Conservation (phyloP, 2,329 filamentous ascomycete genomes). For the Trichoderma brevicompactum region DNA sequence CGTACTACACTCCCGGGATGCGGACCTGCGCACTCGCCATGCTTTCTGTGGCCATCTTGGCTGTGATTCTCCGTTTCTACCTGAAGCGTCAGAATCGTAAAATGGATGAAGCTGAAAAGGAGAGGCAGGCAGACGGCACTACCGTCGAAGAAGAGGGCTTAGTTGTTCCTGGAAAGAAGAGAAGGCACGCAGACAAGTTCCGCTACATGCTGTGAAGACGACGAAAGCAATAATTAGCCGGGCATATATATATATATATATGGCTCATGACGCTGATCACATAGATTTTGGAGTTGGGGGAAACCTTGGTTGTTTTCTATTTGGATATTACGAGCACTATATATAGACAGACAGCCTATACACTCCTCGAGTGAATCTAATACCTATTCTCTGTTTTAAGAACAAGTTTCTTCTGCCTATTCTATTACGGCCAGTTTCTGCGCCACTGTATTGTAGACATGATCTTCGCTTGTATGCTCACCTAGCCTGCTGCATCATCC, state of each 20-base stretch:
- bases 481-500: background rate
- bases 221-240: background rate
- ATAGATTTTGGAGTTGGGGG: slow-evolving; percentile 23
- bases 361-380: slow-evolving; percentile 17
- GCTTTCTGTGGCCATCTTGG: slow-evolving; percentile 62
- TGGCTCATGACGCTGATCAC: too few relatives aligned
- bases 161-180: slow-evolving; percentile 41
- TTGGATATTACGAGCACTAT: background rate
- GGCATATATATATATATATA: background rate
- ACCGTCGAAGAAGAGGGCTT: slow-evolving; percentile 48
- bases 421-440: background rate
- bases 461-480: background rate
- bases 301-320: background rate
- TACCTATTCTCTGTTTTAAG: slow-evolving; percentile 2
- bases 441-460: background rate
- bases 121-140: slow-evolving; percentile 32
- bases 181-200: slow-evolving; percentile 41
- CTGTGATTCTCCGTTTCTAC: slow-evolving; percentile 57
- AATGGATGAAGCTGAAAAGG: slow-evolving; percentile 45
- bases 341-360: slow-evolving; percentile 9
- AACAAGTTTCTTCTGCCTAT: background rate
- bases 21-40: slow-evolving; percentile 65
- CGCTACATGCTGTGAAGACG: slow-evolving; percentile 52
- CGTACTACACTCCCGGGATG: slow-evolving; percentile 68
- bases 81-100: slow-evolving; percentile 56